Base-by-base conservation (phyloP, 2,329 filamentous ascomycete species). In the Hypoxylon sp. region DNA sequence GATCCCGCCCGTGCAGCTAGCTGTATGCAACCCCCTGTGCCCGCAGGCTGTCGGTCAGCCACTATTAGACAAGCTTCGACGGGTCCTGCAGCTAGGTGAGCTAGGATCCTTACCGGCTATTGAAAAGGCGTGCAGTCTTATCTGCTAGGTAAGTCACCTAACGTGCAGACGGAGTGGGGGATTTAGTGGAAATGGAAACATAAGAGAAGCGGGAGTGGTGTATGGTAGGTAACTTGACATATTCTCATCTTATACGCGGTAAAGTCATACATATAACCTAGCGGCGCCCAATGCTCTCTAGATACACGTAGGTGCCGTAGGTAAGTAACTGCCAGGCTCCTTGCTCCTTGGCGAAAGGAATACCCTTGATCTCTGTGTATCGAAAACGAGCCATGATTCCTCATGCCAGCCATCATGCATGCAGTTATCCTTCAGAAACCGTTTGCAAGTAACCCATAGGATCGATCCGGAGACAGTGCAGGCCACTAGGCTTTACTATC, bases 21-120 rank as follows among this genome's bases (percentile, higher is more conserved):
- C 57, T 52, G 57, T 64, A 68, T 65, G 65, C 62, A 61, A 68
- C 62, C 65, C 65, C 56, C 61, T 51, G 61, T 53, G 51, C 4
- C 18, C 28, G 48, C 51, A 33, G 40, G 16, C 24, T 52, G 16
- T 36, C 48, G 16, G 44, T 40, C 55, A 64, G 58, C 65, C 58
- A 65, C 53, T 32, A 53, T 44, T 18, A 36, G 16, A 30, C 32
- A 22, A 30, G 48, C 59, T 33, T 53, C 53, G 60, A 52, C 55
- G 55, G 52, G 52, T 51, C 36, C 61, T 55, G 48, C 53, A 52
- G 54, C 32, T 4, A 49, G 49, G 54, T 30, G 28, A 52, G 48
- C 49, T 42, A 49, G 45, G 56, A 49, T 45, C 16, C 5, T 44
- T 61, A 46, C 53, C 56, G 60, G 50, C 32, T 52, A 48, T 44